Evolutionary conservation across 2,329 filamentous ascomycete genomes (phyloP), one percentile per base, ranked within the genome.

Genomic region (Nemania bipapillata): DNA sequence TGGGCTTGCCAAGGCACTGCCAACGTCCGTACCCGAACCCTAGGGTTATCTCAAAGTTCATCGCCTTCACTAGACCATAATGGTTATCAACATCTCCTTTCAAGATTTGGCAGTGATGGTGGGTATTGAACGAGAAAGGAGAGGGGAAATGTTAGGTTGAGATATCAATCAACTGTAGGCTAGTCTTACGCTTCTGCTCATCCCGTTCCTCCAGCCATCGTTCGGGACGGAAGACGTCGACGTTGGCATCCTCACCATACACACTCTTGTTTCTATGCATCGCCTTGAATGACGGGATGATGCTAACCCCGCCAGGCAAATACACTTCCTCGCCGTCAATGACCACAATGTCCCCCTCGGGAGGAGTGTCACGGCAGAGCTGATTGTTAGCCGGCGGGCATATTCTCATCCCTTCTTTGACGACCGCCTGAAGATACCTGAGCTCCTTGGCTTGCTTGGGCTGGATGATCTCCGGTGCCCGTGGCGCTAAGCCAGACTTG

Each of bases 351-450:
- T 73, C 71, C 1, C 71, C 71, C 17, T 28, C 65, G 4, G 64
- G 64, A 9, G 71, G 69, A 9, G 47, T 53, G n/a, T 70, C 59
- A 64, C 67, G 73, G 4, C 70, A 55, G 2, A 76, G 61, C 5
- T 72, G 62, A 37, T 72, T 73, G 9, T 72, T 69, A 0, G 73
- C 71, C 0, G 79, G 79, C 7, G 80, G 79, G 47, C 76, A 78
- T 11, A 82, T 75, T 0, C 82, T 75, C 57, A 82, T 68, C 1
- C 76, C 77, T 70, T 84, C 83, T 37, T 78, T 77, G 53, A 84
- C 79, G 22, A 80, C 78, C 1, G 81, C 81, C 58, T 80, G 77
- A 1, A 84, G 74, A 61, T 81, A 84, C 0, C 79, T 78, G 8
- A 82, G 71, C 45, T 73, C 68, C 54, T 72, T 72, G 0, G 79